A percentile compares a stretch with the other conserved stretches of the same genome.
Conservation (phyloP, 257 asterid genomes). For the Avicennia marina region DNA sequence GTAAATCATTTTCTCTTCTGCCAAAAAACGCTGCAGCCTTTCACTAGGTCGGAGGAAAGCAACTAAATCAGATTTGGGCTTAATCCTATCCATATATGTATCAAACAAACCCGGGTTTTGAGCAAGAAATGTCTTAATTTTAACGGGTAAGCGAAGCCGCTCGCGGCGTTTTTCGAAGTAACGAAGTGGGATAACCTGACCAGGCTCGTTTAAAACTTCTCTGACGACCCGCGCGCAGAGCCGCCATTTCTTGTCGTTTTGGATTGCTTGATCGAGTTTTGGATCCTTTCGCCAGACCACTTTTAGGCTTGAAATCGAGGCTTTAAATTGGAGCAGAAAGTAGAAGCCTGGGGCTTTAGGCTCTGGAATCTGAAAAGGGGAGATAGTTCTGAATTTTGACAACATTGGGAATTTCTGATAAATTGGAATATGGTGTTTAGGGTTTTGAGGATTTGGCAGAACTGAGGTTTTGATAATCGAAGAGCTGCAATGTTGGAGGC, state of each 20-base stretch:
- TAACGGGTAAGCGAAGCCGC: conserved; percentile 53
- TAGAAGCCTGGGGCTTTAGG: background rate
- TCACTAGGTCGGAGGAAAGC: conserved; percentile 56
- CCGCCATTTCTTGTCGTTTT: conserved; percentile 79
- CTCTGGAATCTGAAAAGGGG: conserved; percentile 1
- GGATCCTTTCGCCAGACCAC: conserved; percentile 79
- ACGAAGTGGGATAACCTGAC: conserved; percentile 65
- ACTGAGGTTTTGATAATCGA: too few species aligned
- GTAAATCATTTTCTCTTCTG: conserved; percentile 50
- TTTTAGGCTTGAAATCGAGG: conserved; percentile 72
- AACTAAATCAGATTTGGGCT: conserved; percentile 60
- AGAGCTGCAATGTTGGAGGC: too few species aligned
- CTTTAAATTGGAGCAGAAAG: conserved; percentile 33
- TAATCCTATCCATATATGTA: conserved; percentile 52
- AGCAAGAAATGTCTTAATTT: conserved; percentile 40
- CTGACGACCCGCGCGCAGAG: conserved; percentile 69
- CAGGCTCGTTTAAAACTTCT: conserved; percentile 90
- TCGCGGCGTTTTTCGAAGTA: conserved; percentile 82
- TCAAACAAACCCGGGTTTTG: conserved; percentile 75
- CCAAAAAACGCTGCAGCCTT: conserved; percentile 47
- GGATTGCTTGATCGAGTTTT: conserved; percentile 79
- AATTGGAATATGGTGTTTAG: conserved; percentile 22
- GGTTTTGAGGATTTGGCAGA: conserved; percentile 16
- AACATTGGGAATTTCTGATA: conserved; percentile 23
- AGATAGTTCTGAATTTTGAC: conserved; percentile 12